These are phyloP conservation scores for Aspergillus wentii DNA, from an alignment of 495 filamentous ascomycete genomes.

Conservation along the genomic window DNA sequence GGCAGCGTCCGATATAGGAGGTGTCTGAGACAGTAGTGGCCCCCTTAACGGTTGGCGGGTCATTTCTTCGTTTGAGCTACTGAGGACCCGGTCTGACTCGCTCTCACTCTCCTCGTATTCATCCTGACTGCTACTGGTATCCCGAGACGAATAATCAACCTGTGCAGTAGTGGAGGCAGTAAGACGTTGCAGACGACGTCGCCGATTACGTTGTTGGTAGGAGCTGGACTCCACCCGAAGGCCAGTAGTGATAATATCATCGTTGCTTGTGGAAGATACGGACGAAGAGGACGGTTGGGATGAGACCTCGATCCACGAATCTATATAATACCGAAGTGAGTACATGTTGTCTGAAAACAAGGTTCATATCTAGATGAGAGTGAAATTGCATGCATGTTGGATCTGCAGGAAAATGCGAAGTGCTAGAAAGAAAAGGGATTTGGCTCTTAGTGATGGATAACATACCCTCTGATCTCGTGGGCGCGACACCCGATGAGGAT, in stretches of 20 bases:
- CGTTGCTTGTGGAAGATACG: constrained; percentile 67
- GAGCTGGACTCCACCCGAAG: constrained; percentile 57
- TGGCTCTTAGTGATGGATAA: constrained; percentile 14
- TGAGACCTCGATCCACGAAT: constrained; percentile 94
- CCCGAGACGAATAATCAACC: constrained; percentile 41
- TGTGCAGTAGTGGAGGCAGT: constrained; percentile 41
- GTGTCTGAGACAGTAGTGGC: constrained; percentile 17
- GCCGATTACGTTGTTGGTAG: constrained; percentile 43
- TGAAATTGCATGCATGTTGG: constrained; percentile 15
- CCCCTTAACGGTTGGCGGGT: constrained; percentile 21
- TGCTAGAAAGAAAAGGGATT: constrained; percentile 9
- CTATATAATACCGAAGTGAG: constrained; percentile 57
- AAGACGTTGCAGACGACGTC: constrained; percentile 49
- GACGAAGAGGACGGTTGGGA: constrained; percentile 91
- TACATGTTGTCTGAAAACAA: constrained; percentile 38
- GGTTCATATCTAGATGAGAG: not conserved
- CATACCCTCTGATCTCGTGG: constrained; percentile 47
- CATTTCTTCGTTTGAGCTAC: constrained; percentile 78
- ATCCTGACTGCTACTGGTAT: constrained; percentile 71
- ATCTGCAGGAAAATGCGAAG: constrained; percentile 12
- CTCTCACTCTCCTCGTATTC: constrained; percentile 86
- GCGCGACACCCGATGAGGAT: constrained; percentile 25
- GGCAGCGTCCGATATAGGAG: constrained; percentile 38
- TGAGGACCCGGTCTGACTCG: constrained; percentile 77
- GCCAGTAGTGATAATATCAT: constrained; percentile 84